Conservation (phyloP, 192 early-diverging fungal species). For the Paraglomus brasilianum region DNA sequence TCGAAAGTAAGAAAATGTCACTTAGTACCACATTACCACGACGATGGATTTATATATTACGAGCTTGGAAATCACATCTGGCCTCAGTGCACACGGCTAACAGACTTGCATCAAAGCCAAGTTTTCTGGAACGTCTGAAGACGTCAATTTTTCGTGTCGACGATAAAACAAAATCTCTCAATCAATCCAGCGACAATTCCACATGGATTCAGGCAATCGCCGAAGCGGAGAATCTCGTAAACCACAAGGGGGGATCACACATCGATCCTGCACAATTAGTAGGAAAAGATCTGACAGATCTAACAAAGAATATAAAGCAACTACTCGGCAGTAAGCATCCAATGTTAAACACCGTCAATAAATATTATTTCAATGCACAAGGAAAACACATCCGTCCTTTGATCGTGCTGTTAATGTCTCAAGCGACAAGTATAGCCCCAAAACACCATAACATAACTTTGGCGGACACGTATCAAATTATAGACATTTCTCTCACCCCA, state of each 20-base stretch:
- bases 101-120: too few species aligned
- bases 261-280: conserved; percentile 77
- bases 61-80: too few species aligned
- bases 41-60: too few species aligned
- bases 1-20: too few species aligned
- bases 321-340: conserved; percentile 88
- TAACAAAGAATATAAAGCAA: conserved; percentile 81
- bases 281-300: conserved; percentile 78
- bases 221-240: conserved; percentile 53
- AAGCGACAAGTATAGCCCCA: conserved; percentile 74
- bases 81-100: too few species aligned
- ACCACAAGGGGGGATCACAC: conserved; percentile 41
- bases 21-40: too few species aligned
- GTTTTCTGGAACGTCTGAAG: too few species aligned
- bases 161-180: too few species aligned
- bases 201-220: conserved; percentile 53
- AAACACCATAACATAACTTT: conserved; percentile 46
- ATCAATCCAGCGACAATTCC: neutral
- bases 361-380: conserved; percentile 84
- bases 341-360: conserved; percentile 82
- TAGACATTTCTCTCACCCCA: conserved; percentile 60
- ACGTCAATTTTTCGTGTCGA: too few species aligned
- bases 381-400: conserved; percentile 94
- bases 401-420: conserved; percentile 84
- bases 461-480: conserved; percentile 55